Base-by-base conservation (phyloP, 2,329 filamentous ascomycete genomes). In the Cladobotryum mycophilum region DNA sequence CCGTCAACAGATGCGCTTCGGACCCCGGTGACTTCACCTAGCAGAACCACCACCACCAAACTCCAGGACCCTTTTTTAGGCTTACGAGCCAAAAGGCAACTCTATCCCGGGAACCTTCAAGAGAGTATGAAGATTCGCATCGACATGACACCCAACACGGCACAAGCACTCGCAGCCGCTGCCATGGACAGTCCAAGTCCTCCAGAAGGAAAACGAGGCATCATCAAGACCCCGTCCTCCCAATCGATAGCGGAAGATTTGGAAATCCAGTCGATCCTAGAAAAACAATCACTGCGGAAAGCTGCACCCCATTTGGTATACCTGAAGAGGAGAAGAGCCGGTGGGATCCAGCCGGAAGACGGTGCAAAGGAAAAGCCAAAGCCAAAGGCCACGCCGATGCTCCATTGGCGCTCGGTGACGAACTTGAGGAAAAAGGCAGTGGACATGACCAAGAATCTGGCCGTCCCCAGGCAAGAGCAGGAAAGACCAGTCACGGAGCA, bases 51-150 rank as follows among this genome's bases (percentile, higher is more conserved):
- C 9, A 11, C 25, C 25, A 30, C 25, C 25, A 30, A 30, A 30
- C 3, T 11, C 8, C 25, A 30, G 25, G 25, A 30, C 6, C 25
- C 25, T 64, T 73, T 73, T 72, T 73, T 73, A 71, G 69, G 53
- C 53, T 51, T 54, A 45, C 42, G 45, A 49, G 53, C 52, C 55
- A 48, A 40, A 54, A 48, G 34, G 46, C 47, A 48, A 18, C 17
- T 30, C 48, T 44, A 58, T 13, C 54, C 52, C 35, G 54, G 55
- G 53, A 54, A 48, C 45, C 40, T 37, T 22, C 34, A 52, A 42
- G 42, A 33, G 30, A 45, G 25, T 33, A 42, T 18, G 20, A 38
- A 13, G 3, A 15, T 41, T 41, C 48, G 5, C 11, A 20, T 34
- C 38, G 30, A 40, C 14, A 13, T 17, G 37, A 41, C 37, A 6